Evolutionary conservation across 345 rosid genomes (phyloP).

Genomic region (Ceriops zippeliana): DNA sequence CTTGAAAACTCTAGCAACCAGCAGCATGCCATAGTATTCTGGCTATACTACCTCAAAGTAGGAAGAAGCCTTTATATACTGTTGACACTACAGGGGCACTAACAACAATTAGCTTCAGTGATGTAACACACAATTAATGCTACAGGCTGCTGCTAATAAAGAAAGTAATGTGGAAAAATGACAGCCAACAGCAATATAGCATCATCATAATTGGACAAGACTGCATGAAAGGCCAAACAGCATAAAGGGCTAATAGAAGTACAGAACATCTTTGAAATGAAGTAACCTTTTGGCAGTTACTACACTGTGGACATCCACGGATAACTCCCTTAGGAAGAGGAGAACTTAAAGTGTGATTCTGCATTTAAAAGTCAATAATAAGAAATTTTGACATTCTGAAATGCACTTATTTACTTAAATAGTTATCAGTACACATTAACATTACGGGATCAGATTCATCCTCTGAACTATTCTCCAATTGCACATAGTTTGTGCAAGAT

Average conservation of each 20-base stretch:
- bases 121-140: not conserved
- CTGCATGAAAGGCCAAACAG: not conserved
- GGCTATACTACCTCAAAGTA: slow-evolving; percentile 6
- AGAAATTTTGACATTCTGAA: not conserved
- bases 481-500: slow-evolving; percentile 61
- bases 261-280: slow-evolving; percentile 2
- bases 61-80: no score
- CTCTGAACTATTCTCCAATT: slow-evolving; percentile 36
- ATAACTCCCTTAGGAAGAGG: slow-evolving; percentile 80
- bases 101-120: not conserved
- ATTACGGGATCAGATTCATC: slow-evolving; percentile 47
- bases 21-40: not conserved
- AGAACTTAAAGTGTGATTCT: slow-evolving; percentile 45
- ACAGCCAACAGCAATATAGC: not conserved
- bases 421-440: not conserved
- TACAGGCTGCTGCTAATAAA: slow-evolving; percentile 5
- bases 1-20: no score
- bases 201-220: slow-evolving; percentile 4
- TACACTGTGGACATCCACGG: slow-evolving; percentile 71
- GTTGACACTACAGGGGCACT: not conserved
- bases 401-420: not conserved
- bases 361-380: slow-evolving; percentile 20
- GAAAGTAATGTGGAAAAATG: not conserved
- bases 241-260: not conserved
- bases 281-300: slow-evolving; percentile 85